Evolutionary conservation across 257 asterid genomes (phyloP).

Genomic region (Plantago elongata): DNA sequence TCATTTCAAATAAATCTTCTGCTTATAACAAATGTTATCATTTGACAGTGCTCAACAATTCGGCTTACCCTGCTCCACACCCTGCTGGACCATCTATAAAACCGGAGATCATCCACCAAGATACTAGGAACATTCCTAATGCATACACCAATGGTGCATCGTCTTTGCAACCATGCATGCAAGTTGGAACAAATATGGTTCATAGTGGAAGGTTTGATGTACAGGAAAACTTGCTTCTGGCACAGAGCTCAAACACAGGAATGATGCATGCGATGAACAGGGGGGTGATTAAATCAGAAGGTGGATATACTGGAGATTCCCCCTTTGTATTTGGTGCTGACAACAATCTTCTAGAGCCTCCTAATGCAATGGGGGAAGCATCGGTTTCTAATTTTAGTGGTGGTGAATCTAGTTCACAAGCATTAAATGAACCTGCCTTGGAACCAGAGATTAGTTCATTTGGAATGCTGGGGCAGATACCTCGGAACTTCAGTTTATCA

Average conservation of each 20-base stretch:
- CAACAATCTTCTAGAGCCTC: constrained; percentile 51
- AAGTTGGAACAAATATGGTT: constrained; percentile 36
- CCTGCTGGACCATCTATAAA: constrained; percentile 41
- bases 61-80: constrained; percentile 37
- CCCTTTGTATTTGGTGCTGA: constrained; percentile 48
- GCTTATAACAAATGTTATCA: background rate
- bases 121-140: constrained; percentile 34
- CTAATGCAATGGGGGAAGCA: constrained; percentile 46
- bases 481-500: constrained; percentile 84
- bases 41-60: constrained; percentile 45
- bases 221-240: constrained; percentile 37
- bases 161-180: constrained; percentile 42
- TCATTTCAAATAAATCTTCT: background rate
- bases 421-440: constrained; percentile 41
- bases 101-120: constrained; percentile 48
- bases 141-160: constrained; percentile 45
- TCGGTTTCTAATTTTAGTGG: constrained; percentile 61
- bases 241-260: constrained; percentile 53
- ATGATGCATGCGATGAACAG: constrained; percentile 55
- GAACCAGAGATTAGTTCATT: constrained; percentile 48
- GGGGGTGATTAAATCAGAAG: constrained; percentile 51
- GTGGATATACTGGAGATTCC: constrained; percentile 41
- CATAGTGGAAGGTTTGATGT: constrained; percentile 42
- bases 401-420: constrained; percentile 49
- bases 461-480: constrained; percentile 80